Conservation (phyloP, 1,284 basidiomycete species). For the Ceratorhiza oryzae-sativae region DNA sequence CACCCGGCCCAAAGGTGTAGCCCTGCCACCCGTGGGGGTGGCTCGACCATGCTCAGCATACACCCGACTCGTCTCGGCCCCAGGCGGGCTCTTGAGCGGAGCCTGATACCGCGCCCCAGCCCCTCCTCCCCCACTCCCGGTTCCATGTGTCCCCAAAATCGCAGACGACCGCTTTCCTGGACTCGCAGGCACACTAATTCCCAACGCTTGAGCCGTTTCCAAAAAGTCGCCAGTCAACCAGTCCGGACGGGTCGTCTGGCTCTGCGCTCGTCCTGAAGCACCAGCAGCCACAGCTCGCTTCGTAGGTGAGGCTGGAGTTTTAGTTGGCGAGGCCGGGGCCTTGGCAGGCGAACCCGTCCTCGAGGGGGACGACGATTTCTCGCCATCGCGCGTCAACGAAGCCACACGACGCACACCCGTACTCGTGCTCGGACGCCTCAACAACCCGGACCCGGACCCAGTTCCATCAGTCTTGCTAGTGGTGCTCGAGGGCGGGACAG, state of each 20-base stretch:
- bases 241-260: conserved; percentile 29
- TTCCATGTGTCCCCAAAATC: conserved; percentile 2
- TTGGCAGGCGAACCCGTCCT: conserved; percentile 25
- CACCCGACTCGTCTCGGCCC: conserved; percentile 2
- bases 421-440: conserved; percentile 22
- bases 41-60: conserved; percentile 17
- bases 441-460: background rate
- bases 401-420: conserved; percentile 6
- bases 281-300: conserved; percentile 13
- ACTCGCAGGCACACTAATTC: conserved; percentile 35
- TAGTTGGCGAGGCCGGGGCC: conserved; percentile 1
- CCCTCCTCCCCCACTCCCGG: background rate
- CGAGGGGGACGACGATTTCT: background rate
- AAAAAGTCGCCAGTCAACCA: conserved; percentile 37
- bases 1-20: conserved; percentile 27
- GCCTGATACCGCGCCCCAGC: conserved; percentile 24
- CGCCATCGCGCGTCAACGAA: conserved; percentile 1
- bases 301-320: conserved; percentile 1
- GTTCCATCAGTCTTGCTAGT: background rate
- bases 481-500: conserved; percentile 12
- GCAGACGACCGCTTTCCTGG: conserved; percentile 28
- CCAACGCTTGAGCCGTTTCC: conserved; percentile 27
- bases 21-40: background rate
- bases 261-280: conserved; percentile 14
- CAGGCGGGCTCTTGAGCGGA: conserved; percentile 26